Conservation (phyloP, 495 filamentous ascomycete genomes). For the Xylaria bambusicola region DNA sequence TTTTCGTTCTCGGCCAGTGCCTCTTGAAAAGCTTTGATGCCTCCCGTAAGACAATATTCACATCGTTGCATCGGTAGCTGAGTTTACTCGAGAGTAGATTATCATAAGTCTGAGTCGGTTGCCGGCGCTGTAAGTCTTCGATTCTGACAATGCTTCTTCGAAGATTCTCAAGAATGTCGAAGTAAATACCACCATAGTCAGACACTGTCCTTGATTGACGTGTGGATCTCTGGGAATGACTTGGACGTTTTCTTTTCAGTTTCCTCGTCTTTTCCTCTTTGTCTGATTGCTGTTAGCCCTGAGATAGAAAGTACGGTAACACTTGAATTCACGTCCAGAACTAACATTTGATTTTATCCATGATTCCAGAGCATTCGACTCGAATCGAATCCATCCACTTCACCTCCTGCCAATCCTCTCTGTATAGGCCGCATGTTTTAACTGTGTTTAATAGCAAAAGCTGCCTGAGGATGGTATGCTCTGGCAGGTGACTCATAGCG, state of each 20-base stretch:
- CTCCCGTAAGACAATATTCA: not conserved
- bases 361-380: not conserved
- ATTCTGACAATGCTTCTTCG: not conserved
- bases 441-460: constrained; percentile 1
- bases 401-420: constrained; percentile 1
- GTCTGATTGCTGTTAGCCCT: no score
- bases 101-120: not conserved
- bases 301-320: no score
- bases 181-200: not conserved
- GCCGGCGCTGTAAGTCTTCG: not conserved
- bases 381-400: constrained; percentile 7
- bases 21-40: not conserved
- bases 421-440: constrained; percentile 6
- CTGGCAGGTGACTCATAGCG: not conserved
- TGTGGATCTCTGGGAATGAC: no score
- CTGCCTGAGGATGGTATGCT: constrained; percentile 2
- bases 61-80: constrained; percentile 10
- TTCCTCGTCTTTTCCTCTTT: not conserved
- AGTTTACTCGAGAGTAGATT: not conserved
- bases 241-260: no score
- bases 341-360: not conserved
- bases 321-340: no score
- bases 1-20: not conserved
- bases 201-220: no score
- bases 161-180: not conserved